A percentile compares a stretch with the other conserved stretches of the same genome.
Conservation (phyloP, 2,329 filamentous ascomycete species). For the Domatiomyces globalis region DNA sequence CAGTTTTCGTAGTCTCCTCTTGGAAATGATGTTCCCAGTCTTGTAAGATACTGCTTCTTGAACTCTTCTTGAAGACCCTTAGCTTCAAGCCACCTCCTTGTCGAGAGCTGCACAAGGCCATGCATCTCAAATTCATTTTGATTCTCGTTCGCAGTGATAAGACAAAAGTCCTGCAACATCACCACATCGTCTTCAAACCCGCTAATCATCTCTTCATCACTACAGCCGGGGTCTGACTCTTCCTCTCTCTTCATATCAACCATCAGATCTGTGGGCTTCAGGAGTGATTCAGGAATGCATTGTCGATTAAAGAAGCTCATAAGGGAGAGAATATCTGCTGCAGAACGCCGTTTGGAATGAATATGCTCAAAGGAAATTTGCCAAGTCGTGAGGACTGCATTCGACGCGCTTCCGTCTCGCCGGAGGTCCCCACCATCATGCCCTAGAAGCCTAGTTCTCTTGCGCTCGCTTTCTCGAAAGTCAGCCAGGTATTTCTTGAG, state of each 20-base stretch:
- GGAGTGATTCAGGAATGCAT: constrained; percentile 10
- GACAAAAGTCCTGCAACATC: constrained; percentile 15
- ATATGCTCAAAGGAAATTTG: constrained; percentile 25
- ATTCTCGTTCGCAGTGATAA: constrained; percentile 11
- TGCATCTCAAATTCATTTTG: constrained; percentile 3
- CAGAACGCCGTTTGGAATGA: constrained; percentile 9
- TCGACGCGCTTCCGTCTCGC: too few species aligned
- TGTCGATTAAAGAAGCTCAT: constrained; percentile 16
- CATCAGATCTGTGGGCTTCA: constrained; percentile 4
- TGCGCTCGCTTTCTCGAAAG: too few species aligned
- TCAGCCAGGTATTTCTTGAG: too few species aligned
- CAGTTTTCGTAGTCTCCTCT: constrained; percentile 12
- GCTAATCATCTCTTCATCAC: too few species aligned
- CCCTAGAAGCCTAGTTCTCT: too few species aligned
- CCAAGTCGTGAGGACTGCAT: too few species aligned
- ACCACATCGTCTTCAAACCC: constrained; percentile 13
- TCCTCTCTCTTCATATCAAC: constrained; percentile 3
- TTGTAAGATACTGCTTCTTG: constrained; percentile 15
- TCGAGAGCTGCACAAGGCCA: constrained; percentile 5
- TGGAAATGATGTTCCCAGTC: constrained; percentile 13
- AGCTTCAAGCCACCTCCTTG: constrained; percentile 17
- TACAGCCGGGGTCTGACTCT: too few species aligned
- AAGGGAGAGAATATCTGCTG: constrained; percentile 10
- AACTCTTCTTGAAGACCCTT: constrained; percentile 18
- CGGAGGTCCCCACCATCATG: too few species aligned